These are phyloP conservation scores for Rhodocollybia butyracea DNA, from an alignment of 768 basidiomycete genomes.

Conservation along the genomic window DNA sequence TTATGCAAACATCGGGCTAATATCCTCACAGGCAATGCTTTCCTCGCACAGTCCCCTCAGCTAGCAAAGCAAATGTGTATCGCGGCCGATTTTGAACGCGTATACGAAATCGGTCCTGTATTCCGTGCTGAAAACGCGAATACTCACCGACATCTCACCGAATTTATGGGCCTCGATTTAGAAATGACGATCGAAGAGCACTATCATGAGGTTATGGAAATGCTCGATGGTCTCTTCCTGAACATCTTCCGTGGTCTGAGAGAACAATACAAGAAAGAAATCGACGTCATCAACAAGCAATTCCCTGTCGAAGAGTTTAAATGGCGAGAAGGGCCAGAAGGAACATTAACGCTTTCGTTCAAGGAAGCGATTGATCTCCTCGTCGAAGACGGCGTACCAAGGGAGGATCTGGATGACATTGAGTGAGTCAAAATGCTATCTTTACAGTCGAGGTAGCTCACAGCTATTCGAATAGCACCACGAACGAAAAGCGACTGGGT, in stretches of 20 bases:
- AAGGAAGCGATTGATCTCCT: conserved; percentile 85
- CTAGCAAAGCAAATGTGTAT: conserved; percentile 99
- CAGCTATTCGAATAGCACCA: conserved; percentile 56
- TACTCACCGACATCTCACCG: conserved; percentile 97
- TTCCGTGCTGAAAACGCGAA: conserved; percentile 98
- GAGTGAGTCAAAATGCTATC: conserved; percentile 45
- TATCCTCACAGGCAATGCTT: conserved; percentile 68
- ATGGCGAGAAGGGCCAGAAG: conserved; percentile 87
- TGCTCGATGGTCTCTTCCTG: conserved; percentile 84
- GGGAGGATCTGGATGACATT: conserved; percentile 85
- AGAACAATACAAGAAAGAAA: conserved; percentile 76
- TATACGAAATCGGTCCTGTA: conserved; percentile 95
- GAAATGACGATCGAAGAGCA: conserved; percentile 99
- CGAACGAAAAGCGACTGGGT: conserved; percentile 93
- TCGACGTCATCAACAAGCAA: conserved; percentile 76
- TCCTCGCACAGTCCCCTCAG: conserved; percentile 95
- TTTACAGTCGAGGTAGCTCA: conserved; percentile 4
- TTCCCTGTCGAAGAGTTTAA: conserved; percentile 97
- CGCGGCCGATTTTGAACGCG: conserved; percentile 95
- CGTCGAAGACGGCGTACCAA: conserved; percentile 78
- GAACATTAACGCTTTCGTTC: conserved; percentile 84
- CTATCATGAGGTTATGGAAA: conserved; percentile 95
- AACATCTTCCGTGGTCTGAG: conserved; percentile 83
- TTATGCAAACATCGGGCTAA: neutral
- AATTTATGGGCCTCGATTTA: conserved; percentile 97